phyloP scores from a whole-genome alignment of 768 basidiomycete species.

The Lactifluus piperatus region DNA sequence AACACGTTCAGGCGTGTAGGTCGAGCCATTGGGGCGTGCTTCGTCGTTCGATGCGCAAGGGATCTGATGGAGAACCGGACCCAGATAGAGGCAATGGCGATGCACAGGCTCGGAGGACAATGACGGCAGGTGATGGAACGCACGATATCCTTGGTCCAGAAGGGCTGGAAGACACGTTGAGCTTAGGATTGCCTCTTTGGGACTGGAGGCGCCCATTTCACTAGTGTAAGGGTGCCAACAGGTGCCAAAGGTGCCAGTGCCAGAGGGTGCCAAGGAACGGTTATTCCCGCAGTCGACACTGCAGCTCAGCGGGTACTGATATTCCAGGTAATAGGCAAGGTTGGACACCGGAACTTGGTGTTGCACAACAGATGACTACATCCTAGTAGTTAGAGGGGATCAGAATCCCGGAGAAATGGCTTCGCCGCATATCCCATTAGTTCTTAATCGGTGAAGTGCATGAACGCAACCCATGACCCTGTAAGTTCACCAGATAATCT shows the following conservation, averaged over 20 bases:
- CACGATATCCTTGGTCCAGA: constrained; percentile 12
- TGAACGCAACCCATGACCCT: neutral
- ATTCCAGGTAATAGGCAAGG: too few species aligned
- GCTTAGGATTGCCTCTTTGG: neutral
- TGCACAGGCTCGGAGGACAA: neutral
- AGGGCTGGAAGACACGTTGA: neutral
- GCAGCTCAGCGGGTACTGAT: neutral
- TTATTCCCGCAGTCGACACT: neutral
- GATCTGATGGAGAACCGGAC: constrained; percentile 10
- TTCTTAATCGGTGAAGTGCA: neutral
- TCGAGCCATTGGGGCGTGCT: constrained; percentile 11
- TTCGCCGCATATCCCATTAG: neutral
- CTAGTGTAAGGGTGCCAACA: neutral
- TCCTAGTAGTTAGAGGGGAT: neutral
- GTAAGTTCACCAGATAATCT: neutral
- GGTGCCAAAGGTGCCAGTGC: neutral
- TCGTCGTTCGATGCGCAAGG: neutral
- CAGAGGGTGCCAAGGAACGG: too few species aligned
- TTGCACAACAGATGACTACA: neutral
- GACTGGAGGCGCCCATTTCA: neutral
- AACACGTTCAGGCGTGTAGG: constrained; percentile 9
- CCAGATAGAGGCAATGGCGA: constrained; percentile 8
- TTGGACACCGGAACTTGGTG: neutral
- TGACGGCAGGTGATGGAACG: constrained; percentile 4
- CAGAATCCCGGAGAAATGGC: neutral